Conservation (phyloP, 1,284 basidiomycete genomes). For the Coriolopsis trogii region DNA sequence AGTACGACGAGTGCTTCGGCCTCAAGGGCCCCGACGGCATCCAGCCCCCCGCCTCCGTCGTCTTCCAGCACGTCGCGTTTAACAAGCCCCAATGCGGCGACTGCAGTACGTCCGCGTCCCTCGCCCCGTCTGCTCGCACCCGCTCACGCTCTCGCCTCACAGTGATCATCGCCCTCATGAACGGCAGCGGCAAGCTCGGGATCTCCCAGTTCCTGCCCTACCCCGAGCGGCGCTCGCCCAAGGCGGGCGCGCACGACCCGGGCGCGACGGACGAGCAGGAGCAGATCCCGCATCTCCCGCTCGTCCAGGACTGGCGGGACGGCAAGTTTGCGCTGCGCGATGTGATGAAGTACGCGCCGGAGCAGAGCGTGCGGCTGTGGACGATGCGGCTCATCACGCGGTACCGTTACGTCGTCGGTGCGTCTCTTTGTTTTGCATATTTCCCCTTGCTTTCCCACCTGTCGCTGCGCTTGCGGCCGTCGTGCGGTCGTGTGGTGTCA, state of each 20-base stretch:
- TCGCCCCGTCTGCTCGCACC: no score
- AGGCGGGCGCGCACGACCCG: constrained; percentile 19
- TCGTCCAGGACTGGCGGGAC: constrained; percentile 38
- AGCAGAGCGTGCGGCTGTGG: constrained; percentile 42
- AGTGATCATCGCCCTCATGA: constrained; percentile 50
- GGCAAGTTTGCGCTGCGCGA: constrained; percentile 44
- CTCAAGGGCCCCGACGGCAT: constrained; percentile 7
- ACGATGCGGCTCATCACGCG: constrained; percentile 44
- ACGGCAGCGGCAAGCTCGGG: constrained; percentile 44
- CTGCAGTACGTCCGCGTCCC: constrained; percentile 42
- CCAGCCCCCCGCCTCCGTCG: constrained; percentile 25
- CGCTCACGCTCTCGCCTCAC: neutral
- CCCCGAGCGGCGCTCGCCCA: constrained; percentile 19
- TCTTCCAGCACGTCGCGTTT: constrained; percentile 52
- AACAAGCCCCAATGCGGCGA: constrained; percentile 48
- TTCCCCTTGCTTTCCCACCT: neutral
- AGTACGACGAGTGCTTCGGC: constrained; percentile 28
- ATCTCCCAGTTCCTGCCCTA: constrained; percentile 49
- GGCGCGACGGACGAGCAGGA: constrained; percentile 16
- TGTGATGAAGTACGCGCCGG: constrained; percentile 37
- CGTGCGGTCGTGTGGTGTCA: no score
- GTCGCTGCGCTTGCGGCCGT: neutral
- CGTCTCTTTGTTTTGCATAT: constrained; percentile 5
- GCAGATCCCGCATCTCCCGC: constrained; percentile 42
- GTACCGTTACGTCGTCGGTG: constrained; percentile 44